phyloP scores from a whole-genome alignment of 805 yeast genomes.

The Saccharomycopsis synnaedendra region DNA sequence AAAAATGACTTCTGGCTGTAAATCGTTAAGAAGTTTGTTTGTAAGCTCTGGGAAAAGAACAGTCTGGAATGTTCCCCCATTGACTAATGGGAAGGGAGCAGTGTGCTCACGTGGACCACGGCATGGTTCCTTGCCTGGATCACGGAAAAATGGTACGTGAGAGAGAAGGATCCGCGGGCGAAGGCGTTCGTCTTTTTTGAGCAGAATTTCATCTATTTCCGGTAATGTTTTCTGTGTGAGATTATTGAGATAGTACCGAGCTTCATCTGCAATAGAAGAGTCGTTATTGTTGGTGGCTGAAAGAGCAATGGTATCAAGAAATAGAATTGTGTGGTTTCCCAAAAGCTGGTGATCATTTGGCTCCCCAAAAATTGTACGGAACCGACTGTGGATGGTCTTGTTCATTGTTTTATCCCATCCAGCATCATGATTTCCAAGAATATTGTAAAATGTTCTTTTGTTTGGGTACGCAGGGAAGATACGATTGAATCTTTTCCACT shows the following conservation, averaged over 20 bases:
- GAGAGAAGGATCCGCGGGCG: slow-evolving; percentile 60
- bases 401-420: slow-evolving; percentile 78
- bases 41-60: slow-evolving; percentile 58
- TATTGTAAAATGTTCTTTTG: slow-evolving; percentile 27
- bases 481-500: slow-evolving; percentile 52
- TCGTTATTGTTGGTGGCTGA: slow-evolving; percentile 42
- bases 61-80: slow-evolving; percentile 84
- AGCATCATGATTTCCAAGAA: slow-evolving; percentile 82
- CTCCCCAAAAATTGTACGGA: slow-evolving; percentile 63
- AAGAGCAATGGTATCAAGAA: slow-evolving; percentile 76
- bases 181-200: slow-evolving; percentile 19
- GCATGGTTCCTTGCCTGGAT: slow-evolving; percentile 50
- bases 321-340: slow-evolving; percentile 60
- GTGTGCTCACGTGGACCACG: slow-evolving; percentile 68
- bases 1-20: slow-evolving; percentile 61
- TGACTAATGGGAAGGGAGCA: slow-evolving; percentile 51
- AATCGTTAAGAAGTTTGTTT: slow-evolving; percentile 39
- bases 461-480: slow-evolving; percentile 52
- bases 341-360: slow-evolving; percentile 34
- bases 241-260: slow-evolving; percentile 40
- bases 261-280: slow-evolving; percentile 28
- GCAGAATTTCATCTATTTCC: slow-evolving; percentile 2
- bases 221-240: slow-evolving; percentile 19
- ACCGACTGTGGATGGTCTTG: slow-evolving; percentile 45
- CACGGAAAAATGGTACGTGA: slow-evolving; percentile 83